Evolutionary conservation across 352 stramenopile species (phyloP), one percentile per base, ranked within the genome.

Genomic region (Phytophthora quininea): DNA sequence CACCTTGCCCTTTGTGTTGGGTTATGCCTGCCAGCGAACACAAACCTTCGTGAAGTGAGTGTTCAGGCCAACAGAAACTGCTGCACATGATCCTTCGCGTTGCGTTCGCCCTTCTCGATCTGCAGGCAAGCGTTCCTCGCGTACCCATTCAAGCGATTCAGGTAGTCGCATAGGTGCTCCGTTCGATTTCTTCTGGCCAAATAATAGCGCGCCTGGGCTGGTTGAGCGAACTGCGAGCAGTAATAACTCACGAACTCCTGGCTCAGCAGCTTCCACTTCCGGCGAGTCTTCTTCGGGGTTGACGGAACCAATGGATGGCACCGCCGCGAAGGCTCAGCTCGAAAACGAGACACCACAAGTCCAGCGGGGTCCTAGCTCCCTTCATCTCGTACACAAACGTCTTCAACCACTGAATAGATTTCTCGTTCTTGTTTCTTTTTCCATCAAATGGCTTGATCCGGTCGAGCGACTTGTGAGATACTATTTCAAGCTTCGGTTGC

Each of bases 351-450:
- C 43, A 53, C 54, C 55, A 62, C 7, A 48, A 42, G 8, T 62
- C 33, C 3, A 5, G n/a, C 7, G 42, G 30, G 3, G 43, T 45
- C 0, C 32, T 35, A 6, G 43, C 54, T n/a, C 55, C 55, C 11
- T 54, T 54, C 55, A 62, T 62, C 33, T 62, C 55, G 31, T 62
- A 62, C n/a, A 54, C 29, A 19, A 62, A 62, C 3, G 43, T 30
- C 14, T 47, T n/a, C 0, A 62, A 5, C 55, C 55, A 62, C 19
- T 62, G 55, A 12, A 62, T 62, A 1, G 55, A 62, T 19, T 33
- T 37, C 43, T 62, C 55, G n/a, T 19, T 47, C 45, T 47, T 45
- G 53, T 59, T 48, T 7, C 55, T 30, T 27, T 10, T 40, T 3
- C 54, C 30, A 5, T 27, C 19, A 19, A 61, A 61, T 5, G 45